Evolutionary conservation across 2,329 filamentous ascomycete genomes (phyloP).

Genomic region (Aspergillus oerlinghausenensis): DNA sequence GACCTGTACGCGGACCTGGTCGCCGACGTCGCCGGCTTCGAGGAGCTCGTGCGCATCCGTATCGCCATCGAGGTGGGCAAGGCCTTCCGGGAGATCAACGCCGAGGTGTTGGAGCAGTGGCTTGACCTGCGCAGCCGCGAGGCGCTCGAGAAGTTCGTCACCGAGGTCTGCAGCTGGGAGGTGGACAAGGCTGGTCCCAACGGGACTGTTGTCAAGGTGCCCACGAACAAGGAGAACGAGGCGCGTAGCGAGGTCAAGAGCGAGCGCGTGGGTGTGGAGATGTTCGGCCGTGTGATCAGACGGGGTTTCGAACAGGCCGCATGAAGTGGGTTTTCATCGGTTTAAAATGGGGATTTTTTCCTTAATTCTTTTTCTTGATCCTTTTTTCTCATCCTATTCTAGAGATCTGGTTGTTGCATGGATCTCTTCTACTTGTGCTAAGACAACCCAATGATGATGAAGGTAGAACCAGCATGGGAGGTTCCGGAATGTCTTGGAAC

Average conservation of each 20-base stretch:
- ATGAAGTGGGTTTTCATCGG: conserved; percentile 31
- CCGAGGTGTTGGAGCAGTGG: conserved; percentile 68
- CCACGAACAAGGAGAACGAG: conserved; percentile 94
- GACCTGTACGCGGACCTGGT: conserved; percentile 94
- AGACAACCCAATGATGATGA: conserved; percentile 18
- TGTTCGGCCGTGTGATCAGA: conserved; percentile 63
- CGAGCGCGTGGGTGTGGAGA: conserved; percentile 70
- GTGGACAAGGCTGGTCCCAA: conserved; percentile 53
- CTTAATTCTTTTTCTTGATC: conserved; percentile 8
- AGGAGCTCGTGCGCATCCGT: conserved; percentile 84
- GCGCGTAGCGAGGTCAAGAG: conserved; percentile 91
- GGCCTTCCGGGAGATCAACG: conserved; percentile 68
- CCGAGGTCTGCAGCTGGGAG: conserved; percentile 81
- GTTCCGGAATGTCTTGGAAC: conserved; percentile 17
- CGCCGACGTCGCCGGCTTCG: conserved; percentile 90
- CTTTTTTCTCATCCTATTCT: conserved; percentile 6
- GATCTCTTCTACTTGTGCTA: not conserved
- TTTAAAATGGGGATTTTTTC: conserved; percentile 8
- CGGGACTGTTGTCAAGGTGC: conserved; percentile 62
- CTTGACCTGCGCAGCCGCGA: conserved; percentile 64
- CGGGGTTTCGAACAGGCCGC: conserved; percentile 81
- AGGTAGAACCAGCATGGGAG: conserved; percentile 6
- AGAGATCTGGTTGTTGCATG: not conserved
- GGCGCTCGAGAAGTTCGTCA: conserved; percentile 70
- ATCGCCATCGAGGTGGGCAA: conserved; percentile 86